Conservation (phyloP, 768 basidiomycete species). For the Rhizopogon roseolus region DNA sequence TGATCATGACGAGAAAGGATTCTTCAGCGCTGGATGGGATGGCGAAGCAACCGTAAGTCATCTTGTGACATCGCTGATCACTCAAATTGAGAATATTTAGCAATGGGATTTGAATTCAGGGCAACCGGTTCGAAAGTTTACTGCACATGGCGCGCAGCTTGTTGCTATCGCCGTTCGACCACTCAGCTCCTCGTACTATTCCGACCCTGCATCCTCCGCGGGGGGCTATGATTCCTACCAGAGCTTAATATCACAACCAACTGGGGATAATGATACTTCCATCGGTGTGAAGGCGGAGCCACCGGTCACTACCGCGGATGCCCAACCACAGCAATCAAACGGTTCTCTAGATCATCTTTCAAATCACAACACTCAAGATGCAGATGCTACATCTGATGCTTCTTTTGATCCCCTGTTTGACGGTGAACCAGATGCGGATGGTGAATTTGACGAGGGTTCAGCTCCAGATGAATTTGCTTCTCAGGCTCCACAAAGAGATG, state of each 20-base stretch:
- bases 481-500: conserved; percentile 12
- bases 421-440: conserved; percentile 68
- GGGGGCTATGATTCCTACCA: conserved; percentile 16
- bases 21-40: conserved; percentile 95
- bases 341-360: conserved; percentile 21
- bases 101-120: conserved; percentile 99
- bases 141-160: conserved; percentile 80
- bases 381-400: conserved; percentile 70
- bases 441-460: conserved; percentile 28
- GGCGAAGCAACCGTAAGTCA: conserved; percentile 74
- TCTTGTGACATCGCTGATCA: neutral
- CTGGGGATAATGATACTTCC: conserved; percentile 10
- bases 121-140: conserved; percentile 68
- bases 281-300: conserved; percentile 19
- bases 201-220: conserved; percentile 21
- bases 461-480: conserved; percentile 12
- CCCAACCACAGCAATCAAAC: conserved; percentile 9
- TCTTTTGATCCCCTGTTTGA: conserved; percentile 91
- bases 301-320: conserved; percentile 10
- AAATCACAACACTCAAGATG: conserved; percentile 27
- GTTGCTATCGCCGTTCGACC: conserved; percentile 79
- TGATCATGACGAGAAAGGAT: conserved; percentile 74
- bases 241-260: conserved; percentile 2
- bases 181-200: conserved; percentile 32
- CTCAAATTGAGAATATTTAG: conserved; percentile 35